Conservation (phyloP, 2,329 filamentous ascomycete species). For the Myriosclerotinia curreyana region DNA sequence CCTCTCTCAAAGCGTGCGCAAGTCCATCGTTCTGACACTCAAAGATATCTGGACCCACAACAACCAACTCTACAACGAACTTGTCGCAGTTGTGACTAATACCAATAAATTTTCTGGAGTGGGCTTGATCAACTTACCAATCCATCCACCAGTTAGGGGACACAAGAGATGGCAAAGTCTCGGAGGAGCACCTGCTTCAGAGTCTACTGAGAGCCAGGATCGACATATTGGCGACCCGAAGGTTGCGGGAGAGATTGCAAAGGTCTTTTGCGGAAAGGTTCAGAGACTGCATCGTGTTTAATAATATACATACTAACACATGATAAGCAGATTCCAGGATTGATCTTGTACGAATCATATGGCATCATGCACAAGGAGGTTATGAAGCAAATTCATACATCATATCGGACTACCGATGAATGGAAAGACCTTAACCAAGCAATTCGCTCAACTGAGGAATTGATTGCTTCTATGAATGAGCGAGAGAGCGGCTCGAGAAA, state of each 20-base stretch:
- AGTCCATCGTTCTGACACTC: conserved; percentile 75
- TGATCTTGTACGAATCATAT: conserved; percentile 89
- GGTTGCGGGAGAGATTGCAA: conserved; percentile 58
- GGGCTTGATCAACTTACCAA: conserved; percentile 33
- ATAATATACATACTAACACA: background rate
- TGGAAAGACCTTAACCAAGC: conserved; percentile 83
- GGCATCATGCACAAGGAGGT: conserved; percentile 86
- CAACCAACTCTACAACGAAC: conserved; percentile 71
- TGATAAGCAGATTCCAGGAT: conserved; percentile 64
- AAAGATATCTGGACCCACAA: conserved; percentile 80
- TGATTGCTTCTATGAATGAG: conserved; percentile 66
- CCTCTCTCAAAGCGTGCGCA: conserved; percentile 60
- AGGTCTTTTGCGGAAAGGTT: conserved; percentile 59
- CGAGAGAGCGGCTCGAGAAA: conserved; percentile 64
- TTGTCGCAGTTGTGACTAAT: conserved; percentile 68
- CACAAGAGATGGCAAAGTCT: conserved; percentile 50
- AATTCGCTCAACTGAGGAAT: conserved; percentile 76
- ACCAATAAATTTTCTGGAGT: conserved; percentile 56
- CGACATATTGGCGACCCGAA: conserved; percentile 54
- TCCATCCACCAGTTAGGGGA: conserved; percentile 25
- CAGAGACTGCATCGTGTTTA: background rate
- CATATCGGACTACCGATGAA: conserved; percentile 64
- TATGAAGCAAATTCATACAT: conserved; percentile 69
- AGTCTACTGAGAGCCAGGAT: conserved; percentile 45
- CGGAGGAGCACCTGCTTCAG: conserved; percentile 39